Conservation (phyloP, 2,329 filamentous ascomycete species). For the Curvularia spicifera region DNA sequence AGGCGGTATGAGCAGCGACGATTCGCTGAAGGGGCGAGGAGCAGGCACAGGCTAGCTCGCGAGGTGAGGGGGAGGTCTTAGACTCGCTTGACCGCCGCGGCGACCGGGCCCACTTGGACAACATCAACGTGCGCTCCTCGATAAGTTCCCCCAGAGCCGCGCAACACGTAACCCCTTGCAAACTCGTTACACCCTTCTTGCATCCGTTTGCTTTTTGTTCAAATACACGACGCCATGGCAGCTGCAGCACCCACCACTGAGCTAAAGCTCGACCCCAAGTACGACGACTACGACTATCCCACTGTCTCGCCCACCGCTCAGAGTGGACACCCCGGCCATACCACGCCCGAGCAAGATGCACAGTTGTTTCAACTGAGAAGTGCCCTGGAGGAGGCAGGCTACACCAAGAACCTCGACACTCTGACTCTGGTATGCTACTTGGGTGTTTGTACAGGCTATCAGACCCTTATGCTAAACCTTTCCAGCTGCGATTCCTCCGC, state of each 20-base stretch:
- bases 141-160: constrained; percentile 19
- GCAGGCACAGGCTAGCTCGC: constrained; percentile 15
- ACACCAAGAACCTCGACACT: constrained; percentile 85
- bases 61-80: constrained; percentile 17
- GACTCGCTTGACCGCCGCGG: constrained; percentile 28
- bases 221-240: constrained; percentile 37
- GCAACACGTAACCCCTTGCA: constrained; percentile 14
- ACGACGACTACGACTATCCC: constrained; percentile 95
- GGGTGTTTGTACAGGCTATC: not conserved
- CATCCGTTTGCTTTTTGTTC: constrained; percentile 14
- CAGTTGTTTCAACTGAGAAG: constrained; percentile 84
- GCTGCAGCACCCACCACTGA: constrained; percentile 29
- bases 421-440: constrained; percentile 74
- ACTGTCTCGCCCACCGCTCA: constrained; percentile 73
- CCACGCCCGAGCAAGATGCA: constrained; percentile 85
- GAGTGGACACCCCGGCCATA: constrained; percentile 84
- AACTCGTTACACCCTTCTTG: constrained; percentile 9
- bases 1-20: constrained; percentile 9
- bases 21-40: constrained; percentile 13
- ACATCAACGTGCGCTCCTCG: constrained; percentile 30
- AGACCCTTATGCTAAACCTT: constrained; percentile 27
- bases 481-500: constrained; percentile 83
- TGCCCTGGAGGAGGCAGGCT: constrained; percentile 83
- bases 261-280: constrained; percentile 77
- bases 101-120: constrained; percentile 35